A percentile compares a stretch with the other conserved stretches of the same genome.
Conservation (phyloP, 371 early-diverging fungal species). For the Amoeboaphelidium protococcarum region DNA sequence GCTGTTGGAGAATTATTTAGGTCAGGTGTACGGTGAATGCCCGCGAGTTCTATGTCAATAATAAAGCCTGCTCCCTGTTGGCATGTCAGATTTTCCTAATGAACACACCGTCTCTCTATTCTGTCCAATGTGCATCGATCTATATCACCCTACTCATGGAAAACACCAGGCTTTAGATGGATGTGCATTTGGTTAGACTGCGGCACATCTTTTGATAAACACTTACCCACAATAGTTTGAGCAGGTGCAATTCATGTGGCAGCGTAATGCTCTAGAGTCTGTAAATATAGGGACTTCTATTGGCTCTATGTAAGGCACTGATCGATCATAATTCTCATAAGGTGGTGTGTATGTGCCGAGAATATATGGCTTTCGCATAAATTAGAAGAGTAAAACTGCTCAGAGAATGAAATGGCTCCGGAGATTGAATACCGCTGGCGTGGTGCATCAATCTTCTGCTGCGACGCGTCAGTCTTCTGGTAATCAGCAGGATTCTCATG, state of each 20-base stretch:
- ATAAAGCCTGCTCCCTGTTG: constrained; percentile 11
- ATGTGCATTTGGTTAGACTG: constrained; percentile 15
- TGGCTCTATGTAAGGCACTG: no score
- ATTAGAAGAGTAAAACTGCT: constrained; percentile 22
- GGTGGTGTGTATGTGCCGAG: background rate
- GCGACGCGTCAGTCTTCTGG: no score
- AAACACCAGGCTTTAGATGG: constrained; percentile 11
- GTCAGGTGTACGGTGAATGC: constrained; percentile 11
- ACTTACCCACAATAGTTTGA: constrained; percentile 11
- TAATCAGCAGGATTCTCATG: no score
- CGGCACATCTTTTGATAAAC: constrained; percentile 11
- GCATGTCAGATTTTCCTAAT: constrained; percentile 8
- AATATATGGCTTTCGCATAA: constrained; percentile 2
- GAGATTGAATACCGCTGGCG: no score
- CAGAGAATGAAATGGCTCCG: constrained; percentile 55
- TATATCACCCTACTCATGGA: constrained; percentile 11
- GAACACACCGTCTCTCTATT: constrained; percentile 8
- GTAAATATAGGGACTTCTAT: no score
- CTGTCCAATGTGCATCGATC: constrained; percentile 11
- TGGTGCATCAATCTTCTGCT: no score
- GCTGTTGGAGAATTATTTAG: constrained; percentile 4
- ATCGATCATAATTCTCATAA: no score
- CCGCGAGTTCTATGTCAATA: constrained; percentile 9
- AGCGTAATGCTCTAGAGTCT: background rate
- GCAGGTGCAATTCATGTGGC: background rate